Evolutionary conservation across 2,329 filamentous ascomycete genomes (phyloP).

Genomic region (Meredithiella fracta): DNA sequence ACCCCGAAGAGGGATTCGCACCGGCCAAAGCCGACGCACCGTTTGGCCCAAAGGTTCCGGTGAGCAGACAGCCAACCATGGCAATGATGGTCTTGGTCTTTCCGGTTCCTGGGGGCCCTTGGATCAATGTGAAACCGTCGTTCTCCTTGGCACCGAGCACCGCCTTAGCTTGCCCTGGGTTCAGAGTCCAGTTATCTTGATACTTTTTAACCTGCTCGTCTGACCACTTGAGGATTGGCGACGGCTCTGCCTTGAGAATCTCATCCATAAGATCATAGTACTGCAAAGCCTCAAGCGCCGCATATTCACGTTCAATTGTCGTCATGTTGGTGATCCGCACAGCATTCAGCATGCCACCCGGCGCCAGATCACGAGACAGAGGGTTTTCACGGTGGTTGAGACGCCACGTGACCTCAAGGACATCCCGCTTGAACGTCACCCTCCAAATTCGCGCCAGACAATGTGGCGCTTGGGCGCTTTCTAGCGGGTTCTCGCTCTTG

Average conservation of each 20-base stretch:
- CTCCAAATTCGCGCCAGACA: constrained; percentile 75
- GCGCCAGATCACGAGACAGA: constrained; percentile 45
- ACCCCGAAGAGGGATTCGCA: not conserved
- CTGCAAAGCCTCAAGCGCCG: constrained; percentile 73
- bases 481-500: constrained; percentile 52
- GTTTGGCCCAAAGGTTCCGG: constrained; percentile 30
- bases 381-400: constrained; percentile 52
- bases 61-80: constrained; percentile 78
- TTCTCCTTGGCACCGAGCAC: constrained; percentile 87
- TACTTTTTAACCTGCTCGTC: constrained; percentile 54
- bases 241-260: constrained; percentile 76
- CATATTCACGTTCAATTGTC: constrained; percentile 89
- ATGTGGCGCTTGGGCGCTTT: constrained; percentile 48
- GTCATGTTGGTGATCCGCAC: constrained; percentile 85
- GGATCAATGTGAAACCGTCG: constrained; percentile 90
- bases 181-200: constrained; percentile 66
- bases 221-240: constrained; percentile 67
- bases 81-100: constrained; percentile 98
- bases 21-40: not conserved
- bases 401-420: constrained; percentile 72
- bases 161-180: constrained; percentile 76
- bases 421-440: constrained; percentile 63
- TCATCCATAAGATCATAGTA: constrained; percentile 95
- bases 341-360: constrained; percentile 53
- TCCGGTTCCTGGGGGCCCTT: constrained; percentile 87